Base-by-base conservation (phyloP, 345 rosid species). In the Erucastrum elatum region DNA sequence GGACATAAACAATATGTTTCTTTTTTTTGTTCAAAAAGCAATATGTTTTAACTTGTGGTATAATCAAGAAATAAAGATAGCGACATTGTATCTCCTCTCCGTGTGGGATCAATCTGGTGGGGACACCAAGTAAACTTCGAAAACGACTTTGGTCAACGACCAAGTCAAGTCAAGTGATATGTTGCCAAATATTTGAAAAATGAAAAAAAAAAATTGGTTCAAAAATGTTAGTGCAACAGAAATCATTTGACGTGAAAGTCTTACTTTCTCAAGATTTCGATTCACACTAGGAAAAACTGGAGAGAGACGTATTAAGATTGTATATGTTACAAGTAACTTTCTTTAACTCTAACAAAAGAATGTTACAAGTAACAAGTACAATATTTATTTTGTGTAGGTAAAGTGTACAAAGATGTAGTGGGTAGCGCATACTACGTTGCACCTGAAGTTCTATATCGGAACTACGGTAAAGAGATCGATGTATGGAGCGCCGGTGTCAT, bases 351-450 rank as follows among this genome's bases (percentile, higher is more conserved):
- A 21, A 21, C 21, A 21, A 21, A 21, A 21, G 21, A 21, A 21
- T 21, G 21, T 21, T 21, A 21, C 21, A 21, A 21, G 21, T 33
- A 29, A 41, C 53, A 44, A 44, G 53, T 46, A 13, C 12, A 35
- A 17, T 33, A 26, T 56, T 34, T 21, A 59, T 25, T 66, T 56
- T 69, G 11, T 79, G 55, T 88, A 94, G 98, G 89, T 30, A 91
- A 87, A 71, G 83, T 75, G 80, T 95, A 87, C 71, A 75, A 5
- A 59, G 94, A 91, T 70, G 46, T 88, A 64, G 89, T 87, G 4
- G 98, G 97, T 29, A 95, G 97, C n/a, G 88, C 97, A 7, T 93
- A 93, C 84, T 95, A 93, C 65, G 86, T 95, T 69, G 99, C 99
- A 60, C 99, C 99, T 4, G 98, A 95, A 85, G 94, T 93, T 33